These are phyloP conservation scores for Zopfia rhizophila DNA, from an alignment of 2,329 filamentous ascomycete genomes.

Conservation along the genomic window DNA sequence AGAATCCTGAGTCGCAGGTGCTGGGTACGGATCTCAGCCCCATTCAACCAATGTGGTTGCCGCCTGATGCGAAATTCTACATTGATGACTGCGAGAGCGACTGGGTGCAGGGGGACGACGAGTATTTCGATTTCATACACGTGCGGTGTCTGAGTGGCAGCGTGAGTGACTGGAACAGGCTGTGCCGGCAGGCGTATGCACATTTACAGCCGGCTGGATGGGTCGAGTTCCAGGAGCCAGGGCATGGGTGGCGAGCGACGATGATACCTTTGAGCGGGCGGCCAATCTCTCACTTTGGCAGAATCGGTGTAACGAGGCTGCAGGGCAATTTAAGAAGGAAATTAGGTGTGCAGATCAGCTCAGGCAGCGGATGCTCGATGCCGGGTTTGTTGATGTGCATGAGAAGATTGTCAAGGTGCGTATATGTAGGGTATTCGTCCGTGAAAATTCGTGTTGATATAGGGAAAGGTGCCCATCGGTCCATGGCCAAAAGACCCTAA, in stretches of 20 bases:
- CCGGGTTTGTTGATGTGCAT: constrained; percentile 46
- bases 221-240: constrained; percentile 50
- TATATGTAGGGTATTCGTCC: background rate
- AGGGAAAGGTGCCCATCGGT: constrained; percentile 42
- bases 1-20: constrained; percentile 45
- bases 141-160: constrained; percentile 40
- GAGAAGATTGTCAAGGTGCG: constrained; percentile 49
- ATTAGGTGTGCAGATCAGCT: constrained; percentile 34
- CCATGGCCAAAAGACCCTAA: constrained; percentile 60
- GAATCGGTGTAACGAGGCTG: constrained; percentile 40
- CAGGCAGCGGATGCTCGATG: constrained; percentile 39
- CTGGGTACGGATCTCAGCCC: constrained; percentile 50
- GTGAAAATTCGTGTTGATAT: too few relatives aligned
- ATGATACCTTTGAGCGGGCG: constrained; percentile 39
- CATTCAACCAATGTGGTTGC: constrained; percentile 52
- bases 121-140: constrained; percentile 51
- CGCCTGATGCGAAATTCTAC: constrained; percentile 54
- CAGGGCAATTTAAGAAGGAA: constrained; percentile 37
- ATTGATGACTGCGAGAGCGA: constrained; percentile 54
- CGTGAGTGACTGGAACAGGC: constrained; percentile 47
- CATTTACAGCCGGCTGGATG: constrained; percentile 45
- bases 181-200: constrained; percentile 37
- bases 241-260: constrained; percentile 43
- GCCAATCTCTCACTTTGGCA: constrained; percentile 40
- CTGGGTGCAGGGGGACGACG: constrained; percentile 47